Conservation (phyloP, 2,329 filamentous ascomycete genomes). For the Talaromyces sp. region DNA sequence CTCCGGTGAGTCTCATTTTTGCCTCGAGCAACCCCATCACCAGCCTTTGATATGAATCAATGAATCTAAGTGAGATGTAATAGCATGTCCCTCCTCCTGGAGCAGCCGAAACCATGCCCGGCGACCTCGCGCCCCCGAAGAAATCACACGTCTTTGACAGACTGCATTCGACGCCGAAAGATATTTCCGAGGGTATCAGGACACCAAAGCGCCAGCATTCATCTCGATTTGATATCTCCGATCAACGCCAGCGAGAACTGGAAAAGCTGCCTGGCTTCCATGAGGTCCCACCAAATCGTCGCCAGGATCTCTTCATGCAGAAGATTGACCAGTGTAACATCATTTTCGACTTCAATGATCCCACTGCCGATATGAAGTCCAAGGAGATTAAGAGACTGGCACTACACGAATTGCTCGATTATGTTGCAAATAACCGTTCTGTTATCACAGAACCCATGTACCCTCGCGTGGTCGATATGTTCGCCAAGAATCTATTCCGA, state of each 20-base stretch:
- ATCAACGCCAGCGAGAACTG: conserved; percentile 80
- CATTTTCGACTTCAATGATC: conserved; percentile 99
- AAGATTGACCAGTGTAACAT: conserved; percentile 99
- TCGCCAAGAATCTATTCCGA: conserved; percentile 95
- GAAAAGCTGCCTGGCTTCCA: conserved; percentile 98
- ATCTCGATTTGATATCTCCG: conserved; percentile 95
- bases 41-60: background rate
- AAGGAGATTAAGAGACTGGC: conserved; percentile 99
- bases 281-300: conserved; percentile 88
- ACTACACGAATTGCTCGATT: conserved; percentile 92
- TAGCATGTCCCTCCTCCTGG: conserved; percentile 91
- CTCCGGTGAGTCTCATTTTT: conserved; percentile 63
- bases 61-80: background rate
- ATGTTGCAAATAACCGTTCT: conserved; percentile 96
- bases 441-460: conserved; percentile 99
- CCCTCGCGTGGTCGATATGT: conserved; percentile 97
- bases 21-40: no score
- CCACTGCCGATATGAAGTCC: conserved; percentile 97
- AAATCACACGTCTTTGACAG: conserved; percentile 88
- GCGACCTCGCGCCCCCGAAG: conserved; percentile 91
- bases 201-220: conserved; percentile 97
- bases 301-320: conserved; percentile 98
- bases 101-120: conserved; percentile 94
- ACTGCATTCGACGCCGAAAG: conserved; percentile 89
- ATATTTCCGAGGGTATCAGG: conserved; percentile 89